phyloP scores from a whole-genome alignment of 31 red algal species.

The Asparagopsis taxiformis region DNA sequence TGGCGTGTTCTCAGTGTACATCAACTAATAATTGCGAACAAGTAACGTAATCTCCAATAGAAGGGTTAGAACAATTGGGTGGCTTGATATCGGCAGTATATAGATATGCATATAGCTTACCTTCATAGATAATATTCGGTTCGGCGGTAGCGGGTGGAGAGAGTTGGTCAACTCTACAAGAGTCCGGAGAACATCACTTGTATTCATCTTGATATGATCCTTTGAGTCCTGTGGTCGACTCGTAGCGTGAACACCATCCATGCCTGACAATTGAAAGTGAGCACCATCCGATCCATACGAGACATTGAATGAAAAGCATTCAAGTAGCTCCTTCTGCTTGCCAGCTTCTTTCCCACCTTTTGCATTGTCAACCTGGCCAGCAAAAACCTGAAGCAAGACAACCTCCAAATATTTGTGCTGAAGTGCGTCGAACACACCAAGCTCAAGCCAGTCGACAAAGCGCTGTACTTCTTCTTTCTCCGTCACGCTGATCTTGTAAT shows the following conservation, averaged over 20 bases:
- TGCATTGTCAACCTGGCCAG: background rate
- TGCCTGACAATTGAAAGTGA: slow-evolving; percentile 3
- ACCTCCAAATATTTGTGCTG: slow-evolving; percentile 27
- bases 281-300: slow-evolving; percentile 18
- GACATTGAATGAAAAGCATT: slow-evolving; percentile 51
- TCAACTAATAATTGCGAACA: slow-evolving; percentile 1
- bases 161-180: slow-evolving; percentile 43
- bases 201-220: slow-evolving; percentile 21
- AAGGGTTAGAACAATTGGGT: too few relatives aligned
- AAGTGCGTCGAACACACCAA: slow-evolving; percentile 55
- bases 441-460: slow-evolving; percentile 34
- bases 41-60: too few relatives aligned
- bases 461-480: background rate
- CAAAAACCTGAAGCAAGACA: slow-evolving; percentile 38
- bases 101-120: slow-evolving; percentile 22
- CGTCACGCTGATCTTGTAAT: slow-evolving; percentile 1
- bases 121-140: slow-evolving; percentile 28
- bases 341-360: background rate
- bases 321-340: slow-evolving; percentile 25
- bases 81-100: too few relatives aligned
- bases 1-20: slow-evolving; percentile 46
- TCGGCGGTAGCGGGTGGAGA: slow-evolving; percentile 28
- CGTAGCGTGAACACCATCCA: background rate
- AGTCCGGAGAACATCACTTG: slow-evolving; percentile 9
- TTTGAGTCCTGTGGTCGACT: background rate